A percentile compares a stretch with the other conserved stretches of the same genome.
These are phyloP conservation scores for Sideroxylon spinosum DNA, from an alignment of 179 eudicot species.

Conservation along the genomic window DNA sequence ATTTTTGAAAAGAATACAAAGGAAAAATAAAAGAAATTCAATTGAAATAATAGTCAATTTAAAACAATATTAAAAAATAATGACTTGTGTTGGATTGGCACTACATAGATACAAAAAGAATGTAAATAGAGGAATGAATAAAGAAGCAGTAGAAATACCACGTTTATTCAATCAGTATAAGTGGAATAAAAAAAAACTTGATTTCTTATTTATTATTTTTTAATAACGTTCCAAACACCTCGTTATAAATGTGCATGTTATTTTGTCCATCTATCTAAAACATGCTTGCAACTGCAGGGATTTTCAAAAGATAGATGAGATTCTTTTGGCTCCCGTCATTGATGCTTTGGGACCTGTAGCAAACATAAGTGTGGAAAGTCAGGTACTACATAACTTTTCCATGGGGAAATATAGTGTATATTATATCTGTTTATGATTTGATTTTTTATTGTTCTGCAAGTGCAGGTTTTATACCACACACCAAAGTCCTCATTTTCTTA, in stretches of 20 bases:
- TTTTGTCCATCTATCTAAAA: not conserved
- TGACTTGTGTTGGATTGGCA: too few relatives aligned
- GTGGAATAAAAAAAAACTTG: too few relatives aligned
- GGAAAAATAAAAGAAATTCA: too few relatives aligned
- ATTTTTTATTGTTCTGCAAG: slow-evolving; percentile 16
- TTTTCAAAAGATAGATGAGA: slow-evolving; percentile 65
- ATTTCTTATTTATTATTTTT: too few relatives aligned
- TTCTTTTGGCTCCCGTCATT: slow-evolving; percentile 60
- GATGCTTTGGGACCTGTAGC: slow-evolving; percentile 81
- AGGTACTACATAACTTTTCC: slow-evolving; percentile 38
- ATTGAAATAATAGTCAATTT: too few relatives aligned
- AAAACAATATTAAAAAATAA: too few relatives aligned
- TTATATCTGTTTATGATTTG: not conserved
- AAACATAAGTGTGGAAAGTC: slow-evolving; percentile 81
- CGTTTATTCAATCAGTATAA: too few relatives aligned
- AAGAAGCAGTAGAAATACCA: too few relatives aligned
- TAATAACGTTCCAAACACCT: too few relatives aligned
- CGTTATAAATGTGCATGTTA: not conserved
- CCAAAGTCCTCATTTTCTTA: slow-evolving; percentile 83
- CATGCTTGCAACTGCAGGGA: slow-evolving; percentile 51
- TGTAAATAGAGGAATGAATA: too few relatives aligned
- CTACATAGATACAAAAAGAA: too few relatives aligned
- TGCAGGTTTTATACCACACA: slow-evolving; percentile 90
- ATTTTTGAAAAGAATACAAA: too few relatives aligned
- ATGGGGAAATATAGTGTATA: not conserved